Base-by-base conservation (phyloP, 208 protist species). In the Naegleria gruberi region DNA sequence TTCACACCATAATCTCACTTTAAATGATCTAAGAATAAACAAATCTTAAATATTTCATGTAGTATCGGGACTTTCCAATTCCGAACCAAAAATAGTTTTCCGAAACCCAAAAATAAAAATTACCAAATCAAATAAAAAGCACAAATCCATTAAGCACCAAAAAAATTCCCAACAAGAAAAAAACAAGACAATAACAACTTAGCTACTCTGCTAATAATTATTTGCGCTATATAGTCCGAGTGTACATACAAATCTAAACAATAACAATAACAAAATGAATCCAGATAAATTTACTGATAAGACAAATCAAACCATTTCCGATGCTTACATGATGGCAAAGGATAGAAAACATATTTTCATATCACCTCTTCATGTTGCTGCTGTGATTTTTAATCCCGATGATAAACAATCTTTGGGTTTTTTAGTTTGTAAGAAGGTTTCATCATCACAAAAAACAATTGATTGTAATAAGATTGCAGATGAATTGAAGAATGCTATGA, bases 341-440 rank as follows among this genome's bases (percentile, higher is more conserved):
- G 40, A 89, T 40, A 4, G 23, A 8, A 47, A 17, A 45, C 30
- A 90, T 45, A 42, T 87, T 43, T 73, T 89, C 30, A 46, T 90
- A n/a, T 34, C 30, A 26, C 89, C 89, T 51, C n/a, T 89, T 10
- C 89, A 90, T 85, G 17, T 90, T 1, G 89, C 89, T 19, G n/a
- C 19, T 23, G 89, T 47, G 7, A 55, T 90, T 40, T 82, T 90
- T 81, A n/a, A 55, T n/a, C 51, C 82, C 12, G 81, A 90, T 19
- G 40, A 90, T 47, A 17, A 19, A 30, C 42, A 87, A 55, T 37
- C 89, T n/a, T 41, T 40, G 4, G 40, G n/a, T 26, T 47, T 89
- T 43, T 90, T 34, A 26, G 88, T 37, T 10, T 43, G 44, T 40
- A 73, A 46, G 26, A 85, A 85, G 37, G 23, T 34, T 0, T n/a